phyloP scores from a whole-genome alignment of 768 basidiomycete species.

The Chlorophyllum brunneum region DNA sequence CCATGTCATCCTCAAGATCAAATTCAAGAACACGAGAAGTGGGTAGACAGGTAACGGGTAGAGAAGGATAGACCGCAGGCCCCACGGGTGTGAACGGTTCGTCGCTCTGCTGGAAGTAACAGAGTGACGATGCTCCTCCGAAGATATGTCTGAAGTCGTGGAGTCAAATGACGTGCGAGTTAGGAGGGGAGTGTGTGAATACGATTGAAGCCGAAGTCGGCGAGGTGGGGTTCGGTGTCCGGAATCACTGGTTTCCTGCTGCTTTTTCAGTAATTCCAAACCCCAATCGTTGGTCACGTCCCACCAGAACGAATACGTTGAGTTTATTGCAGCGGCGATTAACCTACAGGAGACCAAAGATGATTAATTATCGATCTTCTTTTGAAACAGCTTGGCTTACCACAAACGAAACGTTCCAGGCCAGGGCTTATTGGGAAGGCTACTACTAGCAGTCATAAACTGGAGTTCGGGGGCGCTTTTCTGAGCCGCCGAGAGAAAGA shows the following conservation, averaged over 20 bases:
- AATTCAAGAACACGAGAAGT: slow-evolving; percentile 74
- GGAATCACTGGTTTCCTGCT: slow-evolving; percentile 21
- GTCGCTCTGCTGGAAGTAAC: slow-evolving; percentile 19
- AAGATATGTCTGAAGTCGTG: slow-evolving; percentile 15
- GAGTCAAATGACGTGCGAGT: slow-evolving; percentile 19
- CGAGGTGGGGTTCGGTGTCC: slow-evolving; percentile 33
- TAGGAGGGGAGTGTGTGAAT: slow-evolving; percentile 31
- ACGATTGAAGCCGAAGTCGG: slow-evolving; percentile 34
- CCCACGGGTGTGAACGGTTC: slow-evolving; percentile 47
- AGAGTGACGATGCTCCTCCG: slow-evolving; percentile 18
- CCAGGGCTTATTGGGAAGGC: slow-evolving; percentile 49
- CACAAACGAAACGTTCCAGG: slow-evolving; percentile 77
- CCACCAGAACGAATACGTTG: slow-evolving; percentile 98
- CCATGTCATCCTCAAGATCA: slow-evolving; percentile 91
- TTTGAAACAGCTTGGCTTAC: slow-evolving; percentile 37
- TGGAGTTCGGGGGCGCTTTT: slow-evolving; percentile 63
- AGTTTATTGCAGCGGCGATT: slow-evolving; percentile 80
- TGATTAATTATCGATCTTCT: neutral
- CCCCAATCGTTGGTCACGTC: slow-evolving; percentile 99
- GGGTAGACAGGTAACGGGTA: slow-evolving; percentile 86
- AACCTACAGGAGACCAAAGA: slow-evolving; percentile 49
- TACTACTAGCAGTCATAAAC: slow-evolving; percentile 42
- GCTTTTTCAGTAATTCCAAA: slow-evolving; percentile 60
- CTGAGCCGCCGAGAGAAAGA: slow-evolving; percentile 90
- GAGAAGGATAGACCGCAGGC: slow-evolving; percentile 71